Percentiles rank a stretch among this genome's conserved stretches.
These are phyloP conservation scores for Lodderomyces beijingensis DNA, from an alignment of 1,139 yeast genomes.

Conservation along the genomic window DNA sequence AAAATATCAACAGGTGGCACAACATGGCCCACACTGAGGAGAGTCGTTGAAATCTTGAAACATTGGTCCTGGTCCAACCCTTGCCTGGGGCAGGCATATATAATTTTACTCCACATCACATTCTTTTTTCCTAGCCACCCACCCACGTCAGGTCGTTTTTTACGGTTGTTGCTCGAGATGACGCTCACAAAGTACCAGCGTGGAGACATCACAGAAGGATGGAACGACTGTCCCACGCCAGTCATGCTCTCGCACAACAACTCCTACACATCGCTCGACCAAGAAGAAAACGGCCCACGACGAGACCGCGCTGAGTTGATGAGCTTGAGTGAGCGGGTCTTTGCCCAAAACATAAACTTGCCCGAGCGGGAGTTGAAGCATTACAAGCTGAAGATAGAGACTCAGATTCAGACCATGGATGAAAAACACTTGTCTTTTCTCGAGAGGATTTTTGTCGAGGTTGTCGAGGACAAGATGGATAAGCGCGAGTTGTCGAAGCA, in stretches of 20 bases:
- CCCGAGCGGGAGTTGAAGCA: conserved; percentile 33
- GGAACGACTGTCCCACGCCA: conserved; percentile 43
- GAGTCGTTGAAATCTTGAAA: too few relatives aligned
- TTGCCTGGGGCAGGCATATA: too few relatives aligned
- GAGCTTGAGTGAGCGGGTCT: conserved; percentile 14
- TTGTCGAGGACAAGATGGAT: conserved; percentile 5
- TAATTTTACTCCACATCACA: too few relatives aligned
- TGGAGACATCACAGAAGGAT: conserved; percentile 41
- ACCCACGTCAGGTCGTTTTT: too few relatives aligned
- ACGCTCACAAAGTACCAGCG: conserved; percentile 35
- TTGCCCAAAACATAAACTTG: conserved; percentile 19
- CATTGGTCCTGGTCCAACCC: too few relatives aligned
- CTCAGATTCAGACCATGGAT: conserved; percentile 14
- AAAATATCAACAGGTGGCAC: too few relatives aligned
- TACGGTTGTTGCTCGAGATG: too few relatives aligned
- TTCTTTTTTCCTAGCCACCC: too few relatives aligned
- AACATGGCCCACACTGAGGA: too few relatives aligned
- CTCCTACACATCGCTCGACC: conserved; percentile 3
- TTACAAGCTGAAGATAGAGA: conserved; percentile 28
- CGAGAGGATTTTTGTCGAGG: conserved; percentile 11
- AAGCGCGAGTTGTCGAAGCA: conserved; percentile 6
- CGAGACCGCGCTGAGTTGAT: conserved; percentile 2
- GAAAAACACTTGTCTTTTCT: conserved; percentile 18
- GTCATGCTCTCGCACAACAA: conserved; percentile 3
- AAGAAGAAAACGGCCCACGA: conserved; percentile 8